phyloP scores from a whole-genome alignment of 495 filamentous ascomycete species.

The Evernia prunastri region DNA sequence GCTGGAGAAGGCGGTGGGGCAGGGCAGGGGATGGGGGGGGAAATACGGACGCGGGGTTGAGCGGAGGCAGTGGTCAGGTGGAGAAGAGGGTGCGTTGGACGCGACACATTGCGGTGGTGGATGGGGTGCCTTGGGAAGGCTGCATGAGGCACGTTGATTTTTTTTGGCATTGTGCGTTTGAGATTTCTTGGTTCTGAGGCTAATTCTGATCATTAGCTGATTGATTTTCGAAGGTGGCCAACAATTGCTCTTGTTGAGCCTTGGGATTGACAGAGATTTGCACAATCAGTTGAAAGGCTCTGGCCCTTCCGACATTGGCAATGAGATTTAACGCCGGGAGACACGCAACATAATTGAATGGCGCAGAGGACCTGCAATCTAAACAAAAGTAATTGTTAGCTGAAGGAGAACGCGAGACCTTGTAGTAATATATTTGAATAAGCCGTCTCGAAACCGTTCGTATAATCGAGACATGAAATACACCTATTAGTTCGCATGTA shows the following conservation, averaged over 20 bases:
- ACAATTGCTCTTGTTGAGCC: not conserved
- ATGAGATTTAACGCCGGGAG: not conserved
- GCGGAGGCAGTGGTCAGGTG: not conserved
- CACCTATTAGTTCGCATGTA: not conserved
- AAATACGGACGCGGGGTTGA: no score
- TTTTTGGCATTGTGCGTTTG: not conserved
- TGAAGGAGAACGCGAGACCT: not conserved
- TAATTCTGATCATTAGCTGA: not conserved
- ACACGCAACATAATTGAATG: not conserved
- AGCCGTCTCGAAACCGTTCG: no score
- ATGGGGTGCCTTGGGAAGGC: not conserved
- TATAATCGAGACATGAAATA: not conserved
- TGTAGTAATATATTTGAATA: not conserved
- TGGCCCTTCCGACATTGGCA: not conserved
- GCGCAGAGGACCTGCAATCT: not conserved
- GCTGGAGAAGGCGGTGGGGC: not conserved
- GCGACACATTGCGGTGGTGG: not conserved
- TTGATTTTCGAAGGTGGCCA: not conserved
- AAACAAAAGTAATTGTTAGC: not conserved
- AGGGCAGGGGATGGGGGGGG: no score
- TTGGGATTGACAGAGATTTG: not conserved
- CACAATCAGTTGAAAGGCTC: not conserved
- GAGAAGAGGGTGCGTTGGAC: not conserved
- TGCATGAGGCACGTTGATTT: not conserved
- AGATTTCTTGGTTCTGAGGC: not conserved